Evolutionary conservation across 2,329 filamentous ascomycete genomes (phyloP).

Genomic region (Colletotrichum shisoi): DNA sequence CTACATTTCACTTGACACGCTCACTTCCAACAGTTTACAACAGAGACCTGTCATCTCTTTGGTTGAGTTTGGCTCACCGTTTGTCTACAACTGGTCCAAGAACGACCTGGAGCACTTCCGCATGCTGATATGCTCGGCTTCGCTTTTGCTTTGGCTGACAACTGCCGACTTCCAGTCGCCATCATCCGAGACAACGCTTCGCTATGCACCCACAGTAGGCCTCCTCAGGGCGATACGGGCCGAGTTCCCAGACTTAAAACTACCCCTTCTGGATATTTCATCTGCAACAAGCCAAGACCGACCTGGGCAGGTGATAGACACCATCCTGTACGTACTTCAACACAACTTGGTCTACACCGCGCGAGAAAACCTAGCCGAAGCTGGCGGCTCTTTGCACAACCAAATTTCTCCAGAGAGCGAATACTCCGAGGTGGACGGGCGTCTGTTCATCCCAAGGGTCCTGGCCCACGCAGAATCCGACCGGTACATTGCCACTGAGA

Average conservation of each 20-base stretch:
- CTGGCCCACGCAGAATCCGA: conserved; percentile 1
- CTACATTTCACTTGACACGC: no score
- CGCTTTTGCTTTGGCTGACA: conserved; percentile 46
- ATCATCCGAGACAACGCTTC: not conserved
- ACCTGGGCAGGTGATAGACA: not conserved
- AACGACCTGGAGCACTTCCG: conserved; percentile 44
- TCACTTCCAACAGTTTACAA: no score
- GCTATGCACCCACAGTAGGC: conserved; percentile 10
- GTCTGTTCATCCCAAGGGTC: conserved; percentile 7
- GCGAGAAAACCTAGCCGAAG: no score
- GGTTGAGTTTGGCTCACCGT: conserved; percentile 31
- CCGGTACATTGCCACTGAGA: not conserved
- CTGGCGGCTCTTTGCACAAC: no score
- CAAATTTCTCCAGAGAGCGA: not conserved
- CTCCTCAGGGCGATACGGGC: conserved; percentile 4
- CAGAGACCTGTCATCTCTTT: no score
- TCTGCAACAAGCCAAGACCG: not conserved
- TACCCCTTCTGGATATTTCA: conserved; percentile 6
- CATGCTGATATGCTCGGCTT: conserved; percentile 41
- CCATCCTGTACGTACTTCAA: not conserved
- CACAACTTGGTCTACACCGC: no score
- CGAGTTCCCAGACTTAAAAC: not conserved
- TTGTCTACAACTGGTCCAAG: conserved; percentile 43
- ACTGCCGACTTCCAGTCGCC: conserved; percentile 40
- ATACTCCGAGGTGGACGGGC: not conserved